Conservation (phyloP, 768 basidiomycete genomes). For the Podaxis pistillaris region DNA sequence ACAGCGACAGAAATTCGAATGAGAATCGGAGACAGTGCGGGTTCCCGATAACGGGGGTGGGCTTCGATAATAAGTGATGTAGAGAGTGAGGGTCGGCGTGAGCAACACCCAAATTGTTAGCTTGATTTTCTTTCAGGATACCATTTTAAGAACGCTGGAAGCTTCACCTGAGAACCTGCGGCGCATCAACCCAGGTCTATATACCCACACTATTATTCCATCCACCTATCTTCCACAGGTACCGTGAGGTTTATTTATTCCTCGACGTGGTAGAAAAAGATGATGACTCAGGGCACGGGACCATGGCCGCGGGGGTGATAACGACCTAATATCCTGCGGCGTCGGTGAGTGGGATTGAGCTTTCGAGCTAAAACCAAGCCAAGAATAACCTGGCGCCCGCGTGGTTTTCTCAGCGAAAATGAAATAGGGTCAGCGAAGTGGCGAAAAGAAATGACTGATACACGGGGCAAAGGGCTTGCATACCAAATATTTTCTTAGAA, state of each 20-base stretch:
- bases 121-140: conserved; percentile 7
- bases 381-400: background rate
- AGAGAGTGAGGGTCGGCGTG: conserved; percentile 10
- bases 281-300: background rate
- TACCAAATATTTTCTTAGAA: conserved; percentile 2
- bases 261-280: background rate
- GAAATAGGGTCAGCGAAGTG: conserved; percentile 10
- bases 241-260: background rate
- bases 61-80: conserved; percentile 8
- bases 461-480: conserved; percentile 8
- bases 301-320: background rate
- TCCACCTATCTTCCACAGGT: background rate
- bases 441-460: background rate
- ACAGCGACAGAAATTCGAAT: conserved; percentile 19
- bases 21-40: conserved; percentile 17
- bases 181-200: background rate
- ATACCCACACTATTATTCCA: conserved; percentile 12
- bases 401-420: conserved; percentile 8
- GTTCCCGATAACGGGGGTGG: conserved; percentile 14
- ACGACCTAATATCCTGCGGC: background rate
- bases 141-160: conserved; percentile 4
- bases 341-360: background rate
- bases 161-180: conserved; percentile 7
- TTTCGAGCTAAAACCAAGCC: background rate
- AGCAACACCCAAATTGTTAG: background rate